phyloP scores from a whole-genome alignment of 176 grass and related monocot species.

The Tillandsia leiboldiana region DNA sequence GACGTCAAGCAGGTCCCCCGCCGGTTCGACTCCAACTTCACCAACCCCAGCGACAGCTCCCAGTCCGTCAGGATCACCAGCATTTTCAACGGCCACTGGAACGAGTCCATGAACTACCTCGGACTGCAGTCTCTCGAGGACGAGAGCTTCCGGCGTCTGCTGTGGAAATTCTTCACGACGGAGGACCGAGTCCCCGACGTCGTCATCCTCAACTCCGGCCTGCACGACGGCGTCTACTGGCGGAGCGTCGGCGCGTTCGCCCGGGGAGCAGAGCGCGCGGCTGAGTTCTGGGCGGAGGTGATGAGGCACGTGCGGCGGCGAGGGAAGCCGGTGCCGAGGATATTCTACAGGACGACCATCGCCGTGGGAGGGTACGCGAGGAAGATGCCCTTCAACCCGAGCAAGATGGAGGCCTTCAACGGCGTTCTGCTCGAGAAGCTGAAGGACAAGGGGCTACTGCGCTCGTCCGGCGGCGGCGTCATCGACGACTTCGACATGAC shows the following conservation, averaged over 20 bases:
- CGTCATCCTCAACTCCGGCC: constrained; percentile 77
- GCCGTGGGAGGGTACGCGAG: constrained; percentile 78
- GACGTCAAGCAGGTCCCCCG: constrained; percentile 51
- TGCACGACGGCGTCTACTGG: constrained; percentile 91
- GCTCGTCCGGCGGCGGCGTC: constrained; percentile 43
- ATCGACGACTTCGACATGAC: constrained; percentile 95
- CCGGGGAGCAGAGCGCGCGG: constrained; percentile 49
- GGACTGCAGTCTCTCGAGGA: constrained; percentile 69
- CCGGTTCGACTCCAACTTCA: constrained; percentile 56
- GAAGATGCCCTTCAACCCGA: constrained; percentile 86
- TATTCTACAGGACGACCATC: constrained; percentile 86
- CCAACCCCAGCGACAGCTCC: constrained; percentile 32
- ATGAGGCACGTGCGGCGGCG: constrained; percentile 26
- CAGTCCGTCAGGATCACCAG: constrained; percentile 68
- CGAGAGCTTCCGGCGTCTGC: constrained; percentile 36
- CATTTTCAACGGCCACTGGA: constrained; percentile 97
- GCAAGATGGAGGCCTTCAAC: constrained; percentile 92
- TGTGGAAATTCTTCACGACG: constrained; percentile 47
- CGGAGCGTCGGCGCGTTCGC: constrained; percentile 38
- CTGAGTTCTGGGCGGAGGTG: constrained; percentile 59
- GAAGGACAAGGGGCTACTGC: constrained; percentile 42
- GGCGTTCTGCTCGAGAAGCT: constrained; percentile 69
- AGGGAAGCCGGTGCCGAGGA: constrained; percentile 28
- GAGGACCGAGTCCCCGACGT: constrained; percentile 50
- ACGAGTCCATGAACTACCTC: constrained; percentile 74